phyloP scores from a whole-genome alignment of 225 moss, liverwort and hornwort genomes.

The Bryoerythrophyllum caledonicum region DNA sequence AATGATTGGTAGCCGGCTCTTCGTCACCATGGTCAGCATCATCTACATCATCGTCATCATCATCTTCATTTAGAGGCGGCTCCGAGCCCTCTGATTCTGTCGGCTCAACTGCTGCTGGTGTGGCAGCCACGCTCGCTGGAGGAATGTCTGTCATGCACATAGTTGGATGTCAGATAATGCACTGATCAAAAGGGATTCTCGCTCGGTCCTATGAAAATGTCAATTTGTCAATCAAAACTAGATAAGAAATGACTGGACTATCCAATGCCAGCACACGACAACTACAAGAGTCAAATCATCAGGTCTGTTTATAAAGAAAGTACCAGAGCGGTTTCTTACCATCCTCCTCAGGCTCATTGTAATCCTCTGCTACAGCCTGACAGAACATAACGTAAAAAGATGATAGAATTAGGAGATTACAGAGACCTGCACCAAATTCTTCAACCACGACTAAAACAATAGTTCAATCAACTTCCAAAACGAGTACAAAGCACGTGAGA shows the following conservation, averaged over 20 bases:
- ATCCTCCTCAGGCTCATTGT: slow-evolving; percentile 95
- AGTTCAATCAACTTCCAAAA: slow-evolving; percentile 4
- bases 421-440: neutral
- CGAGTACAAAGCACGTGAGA: neutral
- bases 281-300: neutral
- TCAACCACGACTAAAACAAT: neutral
- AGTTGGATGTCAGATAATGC: slow-evolving; percentile 2
- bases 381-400: slow-evolving; percentile 4
- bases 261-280: neutral
- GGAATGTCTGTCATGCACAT: slow-evolving; percentile 53
- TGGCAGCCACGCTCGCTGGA: slow-evolving; percentile 45
- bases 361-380: slow-evolving; percentile 90
- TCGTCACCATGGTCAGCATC: slow-evolving; percentile 82
- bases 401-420: neutral
- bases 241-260: neutral
- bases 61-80: slow-evolving; percentile 72
- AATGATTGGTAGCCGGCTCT: slow-evolving; percentile 79
- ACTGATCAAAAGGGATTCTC: neutral
- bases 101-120: slow-evolving; percentile 53
- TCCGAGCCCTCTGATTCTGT: slow-evolving; percentile 80
- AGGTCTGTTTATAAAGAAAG: neutral
- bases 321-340: slow-evolving; percentile 43
- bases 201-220: neutral
- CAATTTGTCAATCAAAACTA: neutral
- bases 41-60: slow-evolving; percentile 85